Evolutionary conservation across 768 basidiomycete genomes (phyloP).

Genomic region (Russula brevipes): DNA sequence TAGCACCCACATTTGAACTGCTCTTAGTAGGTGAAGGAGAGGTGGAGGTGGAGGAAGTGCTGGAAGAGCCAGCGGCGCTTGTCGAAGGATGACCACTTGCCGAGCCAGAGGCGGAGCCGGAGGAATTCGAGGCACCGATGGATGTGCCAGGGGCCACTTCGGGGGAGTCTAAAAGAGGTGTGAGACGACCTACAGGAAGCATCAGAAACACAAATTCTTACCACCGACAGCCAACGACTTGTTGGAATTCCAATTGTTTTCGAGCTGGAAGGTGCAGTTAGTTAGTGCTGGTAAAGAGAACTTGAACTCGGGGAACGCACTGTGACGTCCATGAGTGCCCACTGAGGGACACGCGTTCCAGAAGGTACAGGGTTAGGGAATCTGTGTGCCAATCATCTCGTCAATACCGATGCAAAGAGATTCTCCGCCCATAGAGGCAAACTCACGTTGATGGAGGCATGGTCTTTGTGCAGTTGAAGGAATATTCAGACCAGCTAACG

Average conservation of each 20-base stretch:
- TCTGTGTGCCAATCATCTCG: not conserved
- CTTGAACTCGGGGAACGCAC: not conserved
- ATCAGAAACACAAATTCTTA: not conserved
- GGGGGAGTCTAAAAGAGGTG: not conserved
- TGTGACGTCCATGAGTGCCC: conserved; percentile 8
- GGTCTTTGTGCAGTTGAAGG: not conserved
- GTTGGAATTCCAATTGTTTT: not conserved
- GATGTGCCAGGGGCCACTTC: not conserved
- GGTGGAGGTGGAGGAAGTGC: not conserved
- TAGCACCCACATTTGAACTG: not conserved
- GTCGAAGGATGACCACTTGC: not conserved
- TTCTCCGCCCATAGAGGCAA: too few species aligned
- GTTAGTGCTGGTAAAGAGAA: not conserved
- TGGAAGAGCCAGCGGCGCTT: not conserved
- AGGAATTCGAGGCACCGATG: not conserved
- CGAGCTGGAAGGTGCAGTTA: not conserved
- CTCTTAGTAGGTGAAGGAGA: not conserved
- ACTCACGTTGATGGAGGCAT: conserved; percentile 7
- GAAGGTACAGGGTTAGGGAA: conserved; percentile 10
- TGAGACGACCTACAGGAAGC: not conserved
- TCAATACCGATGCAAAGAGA: not conserved
- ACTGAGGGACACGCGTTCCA: conserved; percentile 8
- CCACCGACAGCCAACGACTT: not conserved
- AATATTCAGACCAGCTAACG: conserved; percentile 3
- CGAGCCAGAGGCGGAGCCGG: not conserved